Base-by-base conservation (phyloP, 164 flowering plant species). In the Aristolochia contorta region DNA sequence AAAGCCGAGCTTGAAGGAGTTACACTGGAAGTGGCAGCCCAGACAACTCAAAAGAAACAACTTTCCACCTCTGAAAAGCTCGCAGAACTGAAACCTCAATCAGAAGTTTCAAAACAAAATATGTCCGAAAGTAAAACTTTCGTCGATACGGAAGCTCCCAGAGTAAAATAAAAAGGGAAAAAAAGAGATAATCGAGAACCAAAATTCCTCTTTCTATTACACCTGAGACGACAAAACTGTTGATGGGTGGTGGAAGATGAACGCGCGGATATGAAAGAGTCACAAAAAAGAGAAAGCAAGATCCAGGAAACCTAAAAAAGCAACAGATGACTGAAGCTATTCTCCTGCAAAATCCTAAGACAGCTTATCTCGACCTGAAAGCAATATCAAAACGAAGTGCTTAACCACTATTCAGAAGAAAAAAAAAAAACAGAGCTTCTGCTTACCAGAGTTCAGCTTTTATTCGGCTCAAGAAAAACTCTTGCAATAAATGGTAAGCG, bases 271-370 rank as follows among this genome's bases (percentile, higher is more conserved):
- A 20, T 13, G n/a, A 32, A 27, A 7, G 59, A 16, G 59, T 43
- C 8, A 53, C 6, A 41, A 52, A 20, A 12, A n/a, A 33, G 19
- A 37, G 6, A 64, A 48, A 57, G 19, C 55, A 58, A 51, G 59
- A 37, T 37, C 43, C 10, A 41, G 33, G 15, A 58, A 33, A 56
- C 13, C 12, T 46, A 18, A 49, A 47, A 15, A 57, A 41, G 12
- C 37, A 46, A 46, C 45, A 25, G 22, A 54, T 24, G 16, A 20
- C 1, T 13, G 13, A 49, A 21, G 22, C n/a, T 21, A 24, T 46
- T 59, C 62, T 46, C 62, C 62, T 47, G 8, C 51, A 21, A 60
- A 49, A 49, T 60, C 56, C 37, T 43, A 60, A 30, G 25, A 60
- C 43, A 16, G 52, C 37, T 47, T 59, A 47, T 16, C n/a, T n/a